phyloP scores from a whole-genome alignment of 768 basidiomycete genomes.

The Cytidiella melzeri region DNA sequence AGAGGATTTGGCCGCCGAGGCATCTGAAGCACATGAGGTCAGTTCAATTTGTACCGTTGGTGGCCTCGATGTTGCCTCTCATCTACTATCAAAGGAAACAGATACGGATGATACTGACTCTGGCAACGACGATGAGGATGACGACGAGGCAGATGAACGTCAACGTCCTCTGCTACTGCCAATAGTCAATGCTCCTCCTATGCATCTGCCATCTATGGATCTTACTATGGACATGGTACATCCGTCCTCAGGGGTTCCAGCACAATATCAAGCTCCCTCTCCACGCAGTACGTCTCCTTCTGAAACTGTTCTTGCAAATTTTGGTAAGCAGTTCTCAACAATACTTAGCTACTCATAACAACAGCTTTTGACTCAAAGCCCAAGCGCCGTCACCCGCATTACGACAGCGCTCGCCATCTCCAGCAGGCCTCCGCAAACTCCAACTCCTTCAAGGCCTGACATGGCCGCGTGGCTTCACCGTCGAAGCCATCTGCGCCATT shows the following conservation, averaged over 20 bases:
- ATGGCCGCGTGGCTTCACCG: constrained; percentile 62
- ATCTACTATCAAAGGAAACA: constrained; percentile 39
- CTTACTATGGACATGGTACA: too few species aligned
- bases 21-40: constrained; percentile 68
- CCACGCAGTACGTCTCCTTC: not conserved
- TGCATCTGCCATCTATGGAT: too few species aligned
- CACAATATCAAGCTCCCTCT: not conserved
- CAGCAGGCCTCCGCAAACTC: constrained; percentile 47
- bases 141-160: constrained; percentile 30
- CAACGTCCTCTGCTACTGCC: constrained; percentile 26
- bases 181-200: too few species aligned
- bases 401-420: constrained; percentile 44
- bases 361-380: too few species aligned
- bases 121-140: constrained; percentile 32
- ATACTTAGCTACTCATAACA: too few species aligned
- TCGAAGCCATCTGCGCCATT: constrained; percentile 89
- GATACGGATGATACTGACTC: constrained; percentile 56
- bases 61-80: constrained; percentile 1
- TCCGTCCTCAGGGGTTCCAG: too few species aligned
- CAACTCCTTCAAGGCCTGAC: constrained; percentile 29
- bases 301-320: constrained; percentile 1
- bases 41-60: constrained; percentile 18
- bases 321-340: too few species aligned
- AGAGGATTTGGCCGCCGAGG: constrained; percentile 38
- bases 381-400: constrained; percentile 31